Base-by-base conservation (phyloP, 768 basidiomycete species). In the Calocera viscosa region DNA sequence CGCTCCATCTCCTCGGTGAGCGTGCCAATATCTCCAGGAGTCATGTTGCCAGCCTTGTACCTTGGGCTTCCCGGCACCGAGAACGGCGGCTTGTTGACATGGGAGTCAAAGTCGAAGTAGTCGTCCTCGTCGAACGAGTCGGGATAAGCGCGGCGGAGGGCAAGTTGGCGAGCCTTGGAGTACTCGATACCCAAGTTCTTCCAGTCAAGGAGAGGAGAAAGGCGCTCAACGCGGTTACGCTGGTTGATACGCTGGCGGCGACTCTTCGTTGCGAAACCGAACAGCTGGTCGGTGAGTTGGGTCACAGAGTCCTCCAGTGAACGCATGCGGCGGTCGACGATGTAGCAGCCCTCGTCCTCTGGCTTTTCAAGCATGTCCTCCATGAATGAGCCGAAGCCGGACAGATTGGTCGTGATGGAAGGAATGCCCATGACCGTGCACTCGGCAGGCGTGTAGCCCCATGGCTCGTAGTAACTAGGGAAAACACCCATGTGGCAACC, bases 361-460 rank as follows among this genome's bases (percentile, higher is more conserved):
- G 94, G 93, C 16, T 86, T 84, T 70, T 99, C 95, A 71, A 99
- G 94, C 28, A 98, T 81, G 74, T 99, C 96, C 76, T 95, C 92
- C 91, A 98, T 94, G 81, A 96, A 97, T 75, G 90, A 93, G 5
- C 96, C 96, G 70, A 98, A 98, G 40, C 96, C 96, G 19, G 94
- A 96, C 33, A 99, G 81, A 78, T 99, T 99, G 64, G 96, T 99
- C 16, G 96, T 98, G 64, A 98, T 86, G 35, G 89, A 91, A 0
- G 96, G 96, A 64, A 99, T 93, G 68, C 96, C 96, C 96, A 99
- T 99, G 39, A 99, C 96, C n/a, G 96, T 98, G 75, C 96, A 98
- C 75, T 98, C 95, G 1, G 95, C 95, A 0, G 95, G 95, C 0
- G 93, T 96, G 74, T 96, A 96, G 0, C 91, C 91, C 91, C 91